These are phyloP conservation scores for Leucogyrophana mollusca DNA, from an alignment of 768 basidiomycete species.

Conservation along the genomic window DNA sequence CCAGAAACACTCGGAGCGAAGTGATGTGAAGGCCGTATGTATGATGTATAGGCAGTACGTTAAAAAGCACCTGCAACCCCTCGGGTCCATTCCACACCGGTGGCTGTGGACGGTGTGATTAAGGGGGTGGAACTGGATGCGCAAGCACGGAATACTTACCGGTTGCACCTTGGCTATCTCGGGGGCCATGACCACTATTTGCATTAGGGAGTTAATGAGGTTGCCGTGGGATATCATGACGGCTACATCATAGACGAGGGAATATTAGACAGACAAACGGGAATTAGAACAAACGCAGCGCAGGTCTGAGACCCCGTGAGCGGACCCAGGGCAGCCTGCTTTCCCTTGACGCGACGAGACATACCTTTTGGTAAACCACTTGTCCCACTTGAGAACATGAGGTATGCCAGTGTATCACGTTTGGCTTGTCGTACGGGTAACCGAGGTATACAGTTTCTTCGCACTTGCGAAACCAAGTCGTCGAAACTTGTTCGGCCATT, in stretches of 20 bases:
- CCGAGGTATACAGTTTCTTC: constrained; percentile 32
- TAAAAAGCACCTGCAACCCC: constrained; percentile 43
- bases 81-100: constrained; percentile 35
- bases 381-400: constrained; percentile 70
- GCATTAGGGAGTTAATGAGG: constrained; percentile 37
- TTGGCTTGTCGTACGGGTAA: constrained; percentile 40
- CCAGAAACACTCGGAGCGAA: constrained; percentile 42
- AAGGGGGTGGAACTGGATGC: neutral
- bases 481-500: constrained; percentile 38
- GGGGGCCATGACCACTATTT: constrained; percentile 28
- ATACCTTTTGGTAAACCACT: constrained; percentile 66
- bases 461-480: constrained; percentile 38
- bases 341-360: neutral
- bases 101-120: constrained; percentile 23
- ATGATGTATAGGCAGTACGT: constrained; percentile 62
- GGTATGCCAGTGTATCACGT: constrained; percentile 56
- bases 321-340: no score
- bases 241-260: constrained; percentile 31
- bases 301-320: no score
- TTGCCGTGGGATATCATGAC: constrained; percentile 68
- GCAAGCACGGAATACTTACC: constrained; percentile 25
- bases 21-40: constrained; percentile 52
- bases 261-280: neutral
- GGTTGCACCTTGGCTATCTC: constrained; percentile 29
- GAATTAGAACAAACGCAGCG: no score